Evolutionary conservation across 2,329 filamentous ascomycete genomes (phyloP).

Genomic region (Colletotrichum cordylinicola): DNA sequence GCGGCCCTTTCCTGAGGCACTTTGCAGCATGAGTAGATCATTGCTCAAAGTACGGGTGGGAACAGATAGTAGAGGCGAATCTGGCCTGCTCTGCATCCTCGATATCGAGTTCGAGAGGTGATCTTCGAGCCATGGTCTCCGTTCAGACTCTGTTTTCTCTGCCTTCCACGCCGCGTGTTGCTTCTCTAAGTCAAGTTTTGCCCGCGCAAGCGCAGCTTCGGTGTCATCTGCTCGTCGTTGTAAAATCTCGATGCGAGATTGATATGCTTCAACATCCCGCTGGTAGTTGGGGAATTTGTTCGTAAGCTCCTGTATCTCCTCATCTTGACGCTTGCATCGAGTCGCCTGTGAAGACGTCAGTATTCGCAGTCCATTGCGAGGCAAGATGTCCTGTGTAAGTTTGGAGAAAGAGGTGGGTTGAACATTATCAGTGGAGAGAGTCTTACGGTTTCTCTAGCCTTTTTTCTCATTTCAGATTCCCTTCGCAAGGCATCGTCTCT

Average conservation of each 20-base stretch:
- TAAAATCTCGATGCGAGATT: slow-evolving; percentile 64
- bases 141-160: slow-evolving; percentile 44
- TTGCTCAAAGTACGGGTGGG: slow-evolving; percentile 58
- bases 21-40: slow-evolving; percentile 47
- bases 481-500: slow-evolving; percentile 83
- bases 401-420: not conserved
- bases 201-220: slow-evolving; percentile 67
- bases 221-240: slow-evolving; percentile 70
- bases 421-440: not conserved
- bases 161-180: slow-evolving; percentile 49
- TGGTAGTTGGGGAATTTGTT: slow-evolving; percentile 69
- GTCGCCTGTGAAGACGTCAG: slow-evolving; percentile 58
- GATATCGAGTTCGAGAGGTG: slow-evolving; percentile 42
- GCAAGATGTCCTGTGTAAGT: not conserved
- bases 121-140: slow-evolving; percentile 60
- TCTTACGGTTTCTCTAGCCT: slow-evolving; percentile 83
- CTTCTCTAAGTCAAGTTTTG: slow-evolving; percentile 55
- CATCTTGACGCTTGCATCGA: slow-evolving; percentile 72
- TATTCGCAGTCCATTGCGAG: not conserved
- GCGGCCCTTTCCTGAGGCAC: slow-evolving; percentile 38
- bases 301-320: slow-evolving; percentile 78
- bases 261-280: slow-evolving; percentile 66
- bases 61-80: slow-evolving; percentile 58
- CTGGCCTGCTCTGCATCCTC: slow-evolving; percentile 56
- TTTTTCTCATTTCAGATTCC: slow-evolving; percentile 87